Percentiles rank a stretch among this genome's conserved stretches.
phyloP scores from a whole-genome alignment of 1,139 yeast genomes.

The Meyerozyma sp. region DNA sequence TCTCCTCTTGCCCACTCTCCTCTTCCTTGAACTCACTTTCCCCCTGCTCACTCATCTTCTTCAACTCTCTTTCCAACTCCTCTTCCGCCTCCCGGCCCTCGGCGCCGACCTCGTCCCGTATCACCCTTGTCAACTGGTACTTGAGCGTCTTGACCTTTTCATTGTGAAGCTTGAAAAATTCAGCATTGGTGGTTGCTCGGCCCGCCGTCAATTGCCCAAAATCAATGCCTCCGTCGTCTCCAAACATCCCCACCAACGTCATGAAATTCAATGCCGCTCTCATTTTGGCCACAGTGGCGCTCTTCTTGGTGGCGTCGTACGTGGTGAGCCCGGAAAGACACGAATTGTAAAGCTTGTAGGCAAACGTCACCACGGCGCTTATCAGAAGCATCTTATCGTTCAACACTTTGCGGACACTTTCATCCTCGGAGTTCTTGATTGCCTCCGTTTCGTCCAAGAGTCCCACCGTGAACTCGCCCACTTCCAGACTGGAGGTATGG shows the following conservation, averaged over 20 bases:
- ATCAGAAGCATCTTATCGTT: slow-evolving; percentile 53
- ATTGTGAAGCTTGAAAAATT: slow-evolving; percentile 24
- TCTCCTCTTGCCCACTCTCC: neutral
- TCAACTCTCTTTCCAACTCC: neutral
- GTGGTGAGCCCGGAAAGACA: slow-evolving; percentile 26
- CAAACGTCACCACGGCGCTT: slow-evolving; percentile 57
- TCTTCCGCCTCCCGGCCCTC: neutral
- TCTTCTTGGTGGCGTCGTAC: slow-evolving; percentile 22
- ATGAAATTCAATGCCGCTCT: slow-evolving; percentile 36
- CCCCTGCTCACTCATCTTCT: neutral
- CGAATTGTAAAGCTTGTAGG: slow-evolving; percentile 54
- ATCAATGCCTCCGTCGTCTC: slow-evolving; percentile 24
- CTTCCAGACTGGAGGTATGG: slow-evolving; percentile 48
- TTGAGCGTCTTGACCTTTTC: slow-evolving; percentile 35
- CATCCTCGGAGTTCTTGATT: slow-evolving; percentile 36
- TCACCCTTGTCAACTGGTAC: slow-evolving; percentile 32
- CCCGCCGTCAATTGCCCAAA: slow-evolving; percentile 29
- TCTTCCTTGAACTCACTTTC: neutral
- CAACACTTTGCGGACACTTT: slow-evolving; percentile 36
- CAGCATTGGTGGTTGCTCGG: slow-evolving; percentile 19
- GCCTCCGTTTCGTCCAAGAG: slow-evolving; percentile 63
- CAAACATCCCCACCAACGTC: slow-evolving; percentile 23
- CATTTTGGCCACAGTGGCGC: slow-evolving; percentile 25
- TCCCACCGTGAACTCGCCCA: slow-evolving; percentile 51
- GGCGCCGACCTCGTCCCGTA: slow-evolving; percentile 29